Conservation (phyloP, 768 basidiomycete genomes). For the Gyrodon lividus region DNA sequence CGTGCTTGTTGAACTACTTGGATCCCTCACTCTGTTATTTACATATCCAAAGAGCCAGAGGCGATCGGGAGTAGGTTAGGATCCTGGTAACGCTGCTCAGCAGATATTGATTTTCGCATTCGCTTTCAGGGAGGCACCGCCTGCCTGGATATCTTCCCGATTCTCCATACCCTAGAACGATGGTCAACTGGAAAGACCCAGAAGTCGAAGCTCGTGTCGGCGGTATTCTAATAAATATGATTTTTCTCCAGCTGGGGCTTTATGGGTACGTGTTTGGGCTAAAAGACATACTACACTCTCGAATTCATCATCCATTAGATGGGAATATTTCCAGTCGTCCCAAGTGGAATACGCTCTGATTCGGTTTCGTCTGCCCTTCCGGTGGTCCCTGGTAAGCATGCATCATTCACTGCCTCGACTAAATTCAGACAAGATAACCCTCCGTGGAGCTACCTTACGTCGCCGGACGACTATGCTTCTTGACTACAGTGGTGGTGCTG, state of each 20-base stretch:
- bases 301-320: conserved; percentile 7
- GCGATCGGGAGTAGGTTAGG: too few relatives aligned
- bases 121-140: too few relatives aligned
- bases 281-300: neutral
- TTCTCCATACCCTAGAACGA: neutral
- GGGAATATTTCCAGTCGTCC: conserved; percentile 22
- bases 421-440: neutral
- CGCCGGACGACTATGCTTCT: conserved; percentile 16
- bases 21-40: too few relatives aligned
- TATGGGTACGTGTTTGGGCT: conserved; percentile 11
- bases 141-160: too few relatives aligned
- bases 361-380: conserved; percentile 19
- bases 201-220: neutral
- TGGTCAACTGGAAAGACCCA: conserved; percentile 20
- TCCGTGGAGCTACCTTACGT: conserved; percentile 23
- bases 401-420: neutral
- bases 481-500: conserved; percentile 17
- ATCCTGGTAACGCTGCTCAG: too few relatives aligned
- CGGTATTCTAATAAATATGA: neutral
- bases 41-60: too few relatives aligned
- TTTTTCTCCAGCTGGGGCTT: conserved; percentile 16
- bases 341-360: conserved; percentile 23
- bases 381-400: conserved; percentile 23
- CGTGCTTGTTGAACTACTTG: too few relatives aligned
- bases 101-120: too few relatives aligned